These are phyloP conservation scores for Dryas integrifolia DNA, from an alignment of 331 rosid species.

Conservation along the genomic window DNA sequence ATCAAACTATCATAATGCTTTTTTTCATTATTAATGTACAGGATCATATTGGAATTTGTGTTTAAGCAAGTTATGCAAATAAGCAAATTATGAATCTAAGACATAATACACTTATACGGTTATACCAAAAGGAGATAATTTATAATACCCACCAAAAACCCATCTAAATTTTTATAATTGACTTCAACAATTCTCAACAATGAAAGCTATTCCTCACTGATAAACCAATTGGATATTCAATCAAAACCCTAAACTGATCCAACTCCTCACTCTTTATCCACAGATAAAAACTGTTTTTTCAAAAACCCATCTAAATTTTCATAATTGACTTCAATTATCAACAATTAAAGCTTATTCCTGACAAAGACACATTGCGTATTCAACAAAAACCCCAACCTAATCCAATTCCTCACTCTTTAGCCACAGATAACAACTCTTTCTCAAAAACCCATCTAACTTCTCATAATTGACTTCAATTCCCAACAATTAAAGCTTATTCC, in stretches of 20 bases:
- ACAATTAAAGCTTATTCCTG: neutral
- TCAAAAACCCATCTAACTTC: conserved; percentile 4
- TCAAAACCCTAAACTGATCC: no score
- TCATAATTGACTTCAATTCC: neutral
- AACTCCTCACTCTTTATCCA: no score
- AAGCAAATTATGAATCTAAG: neutral
- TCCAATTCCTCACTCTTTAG: conserved; percentile 8
- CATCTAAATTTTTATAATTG: no score
- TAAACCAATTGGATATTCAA: no score
- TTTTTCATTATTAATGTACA: neutral
- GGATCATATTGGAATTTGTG: neutral
- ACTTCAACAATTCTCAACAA: neutral
- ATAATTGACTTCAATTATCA: conserved; percentile 3
- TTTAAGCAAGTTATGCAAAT: neutral
- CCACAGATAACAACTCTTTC: neutral
- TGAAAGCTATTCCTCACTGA: no score
- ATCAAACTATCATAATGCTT: neutral
- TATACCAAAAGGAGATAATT: neutral
- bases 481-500: neutral
- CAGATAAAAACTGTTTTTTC: neutral
- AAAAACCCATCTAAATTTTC: neutral
- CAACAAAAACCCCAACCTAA: no score
- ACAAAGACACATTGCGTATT: no score
- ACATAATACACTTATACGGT: neutral
- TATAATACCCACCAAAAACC: neutral